Conservation (phyloP, 768 basidiomycete species). For the Termitomyces sp. region DNA sequence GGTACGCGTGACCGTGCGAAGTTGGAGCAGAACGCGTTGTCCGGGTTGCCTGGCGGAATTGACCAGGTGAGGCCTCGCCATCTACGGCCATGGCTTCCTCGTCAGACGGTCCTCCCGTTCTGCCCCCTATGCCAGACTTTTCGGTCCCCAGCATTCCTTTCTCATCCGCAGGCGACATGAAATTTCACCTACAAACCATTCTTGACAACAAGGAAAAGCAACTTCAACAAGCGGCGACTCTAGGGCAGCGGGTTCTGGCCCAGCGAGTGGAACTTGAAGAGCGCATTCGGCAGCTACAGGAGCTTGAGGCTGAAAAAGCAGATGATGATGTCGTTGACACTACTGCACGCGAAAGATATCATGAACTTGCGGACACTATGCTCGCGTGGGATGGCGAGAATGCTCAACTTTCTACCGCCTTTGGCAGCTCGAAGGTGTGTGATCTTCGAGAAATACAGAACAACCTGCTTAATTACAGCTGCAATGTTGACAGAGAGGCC, state of each 20-base stretch:
- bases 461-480: neutral
- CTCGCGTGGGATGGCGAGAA: constrained; percentile 79
- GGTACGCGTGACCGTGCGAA: constrained; percentile 22
- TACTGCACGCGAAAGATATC: constrained; percentile 69
- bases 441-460: neutral
- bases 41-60: constrained; percentile 11
- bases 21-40: constrained; percentile 20
- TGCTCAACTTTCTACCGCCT: constrained; percentile 64
- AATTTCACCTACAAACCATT: constrained; percentile 60
- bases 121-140: constrained; percentile 39
- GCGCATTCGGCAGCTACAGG: constrained; percentile 79
- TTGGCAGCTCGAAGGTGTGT: constrained; percentile 56
- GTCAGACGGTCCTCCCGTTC: constrained; percentile 30
- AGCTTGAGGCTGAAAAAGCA: constrained; percentile 57
- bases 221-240: constrained; percentile 84
- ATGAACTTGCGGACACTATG: constrained; percentile 73
- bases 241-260: constrained; percentile 90
- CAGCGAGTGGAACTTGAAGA: constrained; percentile 94
- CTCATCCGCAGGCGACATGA: constrained; percentile 56
- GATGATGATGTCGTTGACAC: constrained; percentile 63
- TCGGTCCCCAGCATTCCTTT: constrained; percentile 32
- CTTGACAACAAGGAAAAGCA: constrained; percentile 91
- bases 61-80: constrained; percentile 10
- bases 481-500: constrained; percentile 28
- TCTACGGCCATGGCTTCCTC: constrained; percentile 35